phyloP scores from a whole-genome alignment of 1,139 yeast genomes.

The Geotrichum carabidarum region DNA sequence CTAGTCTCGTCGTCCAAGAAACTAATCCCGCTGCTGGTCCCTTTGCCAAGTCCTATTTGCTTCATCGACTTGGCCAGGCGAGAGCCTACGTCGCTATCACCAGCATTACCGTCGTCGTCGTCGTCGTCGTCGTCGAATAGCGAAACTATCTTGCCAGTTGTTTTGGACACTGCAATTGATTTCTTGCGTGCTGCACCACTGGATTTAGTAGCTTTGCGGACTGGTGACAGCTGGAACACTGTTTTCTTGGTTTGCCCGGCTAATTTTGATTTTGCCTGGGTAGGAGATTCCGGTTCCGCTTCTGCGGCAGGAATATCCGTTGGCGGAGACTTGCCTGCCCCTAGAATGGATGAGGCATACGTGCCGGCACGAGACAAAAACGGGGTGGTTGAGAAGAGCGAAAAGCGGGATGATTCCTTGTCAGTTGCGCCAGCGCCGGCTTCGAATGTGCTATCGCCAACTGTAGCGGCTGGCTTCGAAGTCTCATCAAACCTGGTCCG shows the following conservation, averaged over 20 bases:
- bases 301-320: background rate
- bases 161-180: slow-evolving; percentile 3
- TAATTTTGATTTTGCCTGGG: background rate
- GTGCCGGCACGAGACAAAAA: slow-evolving; percentile 8
- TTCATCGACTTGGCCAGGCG: background rate
- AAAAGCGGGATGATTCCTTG: background rate
- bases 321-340: background rate
- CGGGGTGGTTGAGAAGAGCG: slow-evolving; percentile 18
- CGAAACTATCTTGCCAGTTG: slow-evolving; percentile 9
- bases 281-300: background rate
- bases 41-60: background rate
- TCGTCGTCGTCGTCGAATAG: slow-evolving; percentile 16
- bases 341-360: background rate
- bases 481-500: no score
- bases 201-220: background rate
- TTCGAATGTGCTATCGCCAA: no score
- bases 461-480: no score
- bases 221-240: slow-evolving; percentile 8
- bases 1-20: background rate
- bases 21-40: background rate
- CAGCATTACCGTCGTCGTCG: background rate
- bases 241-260: background rate
- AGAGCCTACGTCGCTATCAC: no score
- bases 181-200: background rate
- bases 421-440: no score